phyloP scores from a whole-genome alignment of 805 yeast genomes.

The Yarrowia sp. region DNA sequence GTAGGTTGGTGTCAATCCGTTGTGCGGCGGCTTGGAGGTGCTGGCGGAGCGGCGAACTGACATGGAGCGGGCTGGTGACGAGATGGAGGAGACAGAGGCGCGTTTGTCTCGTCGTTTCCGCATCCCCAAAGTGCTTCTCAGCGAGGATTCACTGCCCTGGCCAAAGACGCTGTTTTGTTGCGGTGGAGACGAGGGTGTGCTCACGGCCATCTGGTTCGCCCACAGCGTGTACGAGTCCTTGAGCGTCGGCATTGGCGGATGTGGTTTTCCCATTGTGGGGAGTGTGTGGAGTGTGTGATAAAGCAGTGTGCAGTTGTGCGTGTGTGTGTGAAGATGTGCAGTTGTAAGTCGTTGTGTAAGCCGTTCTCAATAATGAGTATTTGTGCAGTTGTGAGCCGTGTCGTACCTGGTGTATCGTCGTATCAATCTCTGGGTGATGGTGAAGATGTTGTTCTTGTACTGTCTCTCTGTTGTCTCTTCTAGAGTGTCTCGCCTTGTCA shows the following conservation, averaged over 20 bases:
- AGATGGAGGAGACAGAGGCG: not conserved
- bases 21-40: not conserved
- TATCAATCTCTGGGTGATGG: too few relatives aligned
- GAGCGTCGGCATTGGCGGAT: constrained; percentile 12
- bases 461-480: not conserved
- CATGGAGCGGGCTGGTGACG: not conserved
- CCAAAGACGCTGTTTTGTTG: not conserved
- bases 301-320: not conserved
- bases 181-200: constrained; percentile 6
- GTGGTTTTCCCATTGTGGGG: not conserved
- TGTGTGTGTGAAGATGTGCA: not conserved
- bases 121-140: not conserved
- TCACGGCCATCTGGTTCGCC: constrained; percentile 19
- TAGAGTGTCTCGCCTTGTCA: not conserved
- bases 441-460: too few relatives aligned
- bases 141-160: not conserved
- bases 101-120: constrained; percentile 7
- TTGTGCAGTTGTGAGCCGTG: too few relatives aligned
- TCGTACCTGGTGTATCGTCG: too few relatives aligned
- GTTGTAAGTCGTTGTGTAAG: too few relatives aligned
- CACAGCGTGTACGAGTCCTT: constrained; percentile 15
- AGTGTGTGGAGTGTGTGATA: not conserved
- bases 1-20: not conserved
- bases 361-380: too few relatives aligned
- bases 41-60: not conserved